Percentiles rank a stretch among this genome's conserved stretches.
Evolutionary conservation across 192 early-diverging fungal species (phyloP).

Genomic region (Backusella tarrabulga): DNA sequence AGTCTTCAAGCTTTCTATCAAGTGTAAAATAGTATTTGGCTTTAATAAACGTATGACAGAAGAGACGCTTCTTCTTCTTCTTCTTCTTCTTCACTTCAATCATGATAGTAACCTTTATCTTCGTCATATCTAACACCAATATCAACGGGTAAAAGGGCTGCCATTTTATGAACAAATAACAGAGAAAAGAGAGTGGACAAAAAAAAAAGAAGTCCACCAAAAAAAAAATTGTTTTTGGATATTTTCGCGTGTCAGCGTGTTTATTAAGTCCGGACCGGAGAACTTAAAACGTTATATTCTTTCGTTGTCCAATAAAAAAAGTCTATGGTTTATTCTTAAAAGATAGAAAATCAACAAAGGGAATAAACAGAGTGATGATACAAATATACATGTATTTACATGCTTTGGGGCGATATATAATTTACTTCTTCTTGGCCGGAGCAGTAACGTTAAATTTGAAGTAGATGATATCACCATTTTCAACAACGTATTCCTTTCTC

Average conservation of each 20-base stretch:
- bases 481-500: slow-evolving; percentile 89
- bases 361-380: neutral
- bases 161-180: slow-evolving; percentile 13
- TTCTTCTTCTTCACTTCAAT: neutral
- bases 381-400: neutral
- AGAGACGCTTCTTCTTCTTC: neutral
- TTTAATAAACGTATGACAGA: neutral
- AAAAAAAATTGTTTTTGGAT: slow-evolving; percentile 4
- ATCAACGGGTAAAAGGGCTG: slow-evolving; percentile 26
- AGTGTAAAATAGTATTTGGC: neutral
- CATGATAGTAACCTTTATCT: slow-evolving; percentile 20
- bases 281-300: neutral
- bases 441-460: slow-evolving; percentile 49
- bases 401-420: no score
- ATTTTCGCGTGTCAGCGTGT: neutral
- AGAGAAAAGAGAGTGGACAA: neutral
- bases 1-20: neutral
- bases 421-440: slow-evolving; percentile 27
- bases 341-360: neutral
- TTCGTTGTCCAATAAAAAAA: neutral
- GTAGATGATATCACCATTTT: slow-evolving; percentile 91
- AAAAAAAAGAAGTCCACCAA: neutral
- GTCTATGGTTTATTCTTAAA: neutral
- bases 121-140: slow-evolving; percentile 27
- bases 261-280: neutral